Percentiles rank a stretch among this genome's conserved stretches.
Conservation (phyloP, 2,329 filamentous ascomycete genomes). For the Neonectria ditissima region DNA sequence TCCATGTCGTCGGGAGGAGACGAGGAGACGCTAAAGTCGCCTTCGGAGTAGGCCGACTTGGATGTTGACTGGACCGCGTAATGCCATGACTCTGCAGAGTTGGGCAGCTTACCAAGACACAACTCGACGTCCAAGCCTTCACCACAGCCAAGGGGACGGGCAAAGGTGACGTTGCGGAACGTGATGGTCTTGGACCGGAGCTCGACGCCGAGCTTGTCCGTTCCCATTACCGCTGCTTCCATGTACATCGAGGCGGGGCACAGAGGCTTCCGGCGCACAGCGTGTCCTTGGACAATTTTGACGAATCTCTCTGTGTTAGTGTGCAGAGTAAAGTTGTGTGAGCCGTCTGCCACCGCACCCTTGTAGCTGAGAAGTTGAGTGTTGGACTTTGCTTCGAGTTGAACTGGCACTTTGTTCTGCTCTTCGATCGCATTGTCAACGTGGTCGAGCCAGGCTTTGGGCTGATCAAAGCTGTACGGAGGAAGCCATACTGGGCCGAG, state of each 20-base stretch:
- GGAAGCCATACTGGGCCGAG: slow-evolving; percentile 31
- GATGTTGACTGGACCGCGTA: slow-evolving; percentile 21
- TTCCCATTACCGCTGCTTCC: slow-evolving; percentile 34
- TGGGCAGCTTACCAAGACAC: slow-evolving; percentile 7
- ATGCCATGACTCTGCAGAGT: slow-evolving; percentile 21
- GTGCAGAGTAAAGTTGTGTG: slow-evolving; percentile 22
- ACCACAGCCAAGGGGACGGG: slow-evolving; percentile 23
- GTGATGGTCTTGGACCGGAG: slow-evolving; percentile 23
- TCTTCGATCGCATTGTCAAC: slow-evolving; percentile 28
- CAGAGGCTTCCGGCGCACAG: slow-evolving; percentile 31
- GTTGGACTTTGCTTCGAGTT: neutral
- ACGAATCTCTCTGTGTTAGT: slow-evolving; percentile 27
- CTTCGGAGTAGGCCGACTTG: slow-evolving; percentile 24
- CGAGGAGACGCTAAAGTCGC: slow-evolving; percentile 19
- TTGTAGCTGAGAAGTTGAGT: slow-evolving; percentile 24
- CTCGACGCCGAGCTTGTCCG: slow-evolving; percentile 24
- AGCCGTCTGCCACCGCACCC: slow-evolving; percentile 1
- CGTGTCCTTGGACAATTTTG: slow-evolving; percentile 33
- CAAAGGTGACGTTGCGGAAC: slow-evolving; percentile 30
- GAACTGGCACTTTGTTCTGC: neutral
- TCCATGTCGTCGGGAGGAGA: slow-evolving; percentile 23
- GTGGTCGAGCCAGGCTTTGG: slow-evolving; percentile 34
- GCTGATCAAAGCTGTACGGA: slow-evolving; percentile 33
- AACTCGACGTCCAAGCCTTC: slow-evolving; percentile 23
- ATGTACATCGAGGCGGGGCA: slow-evolving; percentile 41